Evolutionary conservation across 768 basidiomycete species (phyloP), one percentile per base, ranked within the genome.

Genomic region (Melanogaster broomeanus): DNA sequence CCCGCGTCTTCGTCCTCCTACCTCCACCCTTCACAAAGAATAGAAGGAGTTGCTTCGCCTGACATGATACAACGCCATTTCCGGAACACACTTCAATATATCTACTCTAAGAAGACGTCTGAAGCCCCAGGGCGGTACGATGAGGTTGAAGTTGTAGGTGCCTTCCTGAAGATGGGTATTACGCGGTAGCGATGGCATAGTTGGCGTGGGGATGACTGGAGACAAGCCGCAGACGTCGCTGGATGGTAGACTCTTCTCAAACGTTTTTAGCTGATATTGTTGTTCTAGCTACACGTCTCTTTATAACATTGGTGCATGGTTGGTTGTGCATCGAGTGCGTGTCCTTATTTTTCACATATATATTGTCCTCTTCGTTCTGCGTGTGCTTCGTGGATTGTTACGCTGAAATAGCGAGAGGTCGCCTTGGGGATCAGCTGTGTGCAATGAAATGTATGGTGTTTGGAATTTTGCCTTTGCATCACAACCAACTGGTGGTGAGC

Each of bases 21-120:
- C 63, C 83, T 93, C 2, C 93, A 96, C 61, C 90, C 93, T 0
- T 86, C 91, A 0, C 86, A 92, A 59, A 85, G 92, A 22, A 84
- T 98, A 53, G 97, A 98, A 63, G 93, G 92, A 10, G 88, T 93
- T 0, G 87, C 93, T 56, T 88, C 90, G 6, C 91, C 93, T 12
- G 95, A 97, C 40, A 92, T 95, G 87, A 97, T 98, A 58, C 78
- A 81, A 1, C 79, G 91, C 43, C 97, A 99, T 72, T 98, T 98
- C 79, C 80, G 85, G 49, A 98, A 96, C 69, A 93, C 93, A 13
- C 72, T 99, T 42, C 65, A 74, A 18, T 90, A 94, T 65, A 94
- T 98, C 42, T 84, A 89, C 62, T 73, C 77, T 45, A 83, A 85
- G 75, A 94, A 95, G 74, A 67, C 68, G 4, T 58, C 62, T 45